Conservation (phyloP, 176 grass and related monocot species). For the Lolium perenne region DNA sequence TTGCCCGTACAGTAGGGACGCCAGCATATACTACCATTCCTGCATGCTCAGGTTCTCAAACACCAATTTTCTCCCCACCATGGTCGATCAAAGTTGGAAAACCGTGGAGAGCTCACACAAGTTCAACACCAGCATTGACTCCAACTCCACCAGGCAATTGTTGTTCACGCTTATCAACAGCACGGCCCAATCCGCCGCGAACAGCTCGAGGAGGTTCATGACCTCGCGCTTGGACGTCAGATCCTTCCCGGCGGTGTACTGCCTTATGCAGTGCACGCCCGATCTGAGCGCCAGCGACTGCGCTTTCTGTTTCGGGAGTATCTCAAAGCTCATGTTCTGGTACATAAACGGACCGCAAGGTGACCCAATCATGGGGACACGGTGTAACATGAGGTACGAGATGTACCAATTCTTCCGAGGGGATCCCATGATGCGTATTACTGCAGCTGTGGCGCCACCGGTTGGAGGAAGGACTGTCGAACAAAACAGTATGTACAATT, state of each 20-base stretch:
- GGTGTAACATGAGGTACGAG: constrained; percentile 43
- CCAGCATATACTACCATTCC: constrained; percentile 17
- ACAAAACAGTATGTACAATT: no score
- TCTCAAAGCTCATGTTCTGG: no score
- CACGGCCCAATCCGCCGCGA: constrained; percentile 25
- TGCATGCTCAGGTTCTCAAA: constrained; percentile 59
- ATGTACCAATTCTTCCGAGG: constrained; percentile 9
- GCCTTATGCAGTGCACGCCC: constrained; percentile 58
- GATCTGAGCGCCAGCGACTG: constrained; percentile 42
- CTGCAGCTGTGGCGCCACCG: not conserved
- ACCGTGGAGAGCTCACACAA: no score
- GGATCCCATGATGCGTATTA: constrained; percentile 1
- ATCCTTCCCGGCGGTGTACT: constrained; percentile 19
- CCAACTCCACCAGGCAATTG: not conserved
- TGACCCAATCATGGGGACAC: no score
- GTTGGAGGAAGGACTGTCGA: no score
- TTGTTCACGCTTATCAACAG: constrained; percentile 21
- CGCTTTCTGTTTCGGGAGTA: not conserved
- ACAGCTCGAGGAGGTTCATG: constrained; percentile 20
- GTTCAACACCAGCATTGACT: no score
- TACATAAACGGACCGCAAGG: no score
- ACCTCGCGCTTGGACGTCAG: not conserved
- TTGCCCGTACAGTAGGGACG: constrained; percentile 22
- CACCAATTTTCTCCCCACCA: not conserved
- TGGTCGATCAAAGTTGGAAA: no score